Evolutionary conservation across 1,284 basidiomycete species (phyloP), one percentile per base, ranked within the genome.

Genomic region (Cryptococcus maquisensis): DNA sequence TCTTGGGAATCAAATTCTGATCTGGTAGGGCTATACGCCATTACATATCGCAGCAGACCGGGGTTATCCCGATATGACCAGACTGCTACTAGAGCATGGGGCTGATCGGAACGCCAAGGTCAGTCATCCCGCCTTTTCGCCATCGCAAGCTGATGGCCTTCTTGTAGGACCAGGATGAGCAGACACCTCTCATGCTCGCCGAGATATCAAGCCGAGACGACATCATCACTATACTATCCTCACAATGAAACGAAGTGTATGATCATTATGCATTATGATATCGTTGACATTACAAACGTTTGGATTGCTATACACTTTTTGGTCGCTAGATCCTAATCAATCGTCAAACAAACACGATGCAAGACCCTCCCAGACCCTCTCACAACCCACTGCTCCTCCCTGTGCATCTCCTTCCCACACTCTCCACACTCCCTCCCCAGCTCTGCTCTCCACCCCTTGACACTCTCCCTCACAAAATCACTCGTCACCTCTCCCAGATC

Each of bases 11-110:
- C 12, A 15, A 32, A 24, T 16, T 52, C 36, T 16, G 48, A 57
- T 40, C 13, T 24, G 15, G 20, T 18, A 93, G 88, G 90, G 88
- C 35, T 92, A 88, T 69, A 88, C 90, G 0, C 81, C 90, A 13
- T 72, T 95, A 23, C 91, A 95, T 66, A 80, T 94, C 0, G 90
- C 91, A 1, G 83, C 84, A 18, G 91, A 95, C 68, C 79, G 91
- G 69, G 91, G 90, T 0, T 81, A 84, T 61, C 51, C 78, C 4
- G 76, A 78, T 0, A 76, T 82, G 0, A 86, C 87, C 3, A 73
- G 80, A 60, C 53, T 84, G 3, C 73, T 95, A 26, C 69, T 93
- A n/a, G 65, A 75, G 10, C 78, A 79, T 41, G 88, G 88, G 0
- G 90, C 86, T 4, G 82, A 90, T 65, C 69, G 66, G 42, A 70